These are phyloP conservation scores for Sarcodon aspratus DNA, from an alignment of 768 basidiomycete species.

Conservation along the genomic window DNA sequence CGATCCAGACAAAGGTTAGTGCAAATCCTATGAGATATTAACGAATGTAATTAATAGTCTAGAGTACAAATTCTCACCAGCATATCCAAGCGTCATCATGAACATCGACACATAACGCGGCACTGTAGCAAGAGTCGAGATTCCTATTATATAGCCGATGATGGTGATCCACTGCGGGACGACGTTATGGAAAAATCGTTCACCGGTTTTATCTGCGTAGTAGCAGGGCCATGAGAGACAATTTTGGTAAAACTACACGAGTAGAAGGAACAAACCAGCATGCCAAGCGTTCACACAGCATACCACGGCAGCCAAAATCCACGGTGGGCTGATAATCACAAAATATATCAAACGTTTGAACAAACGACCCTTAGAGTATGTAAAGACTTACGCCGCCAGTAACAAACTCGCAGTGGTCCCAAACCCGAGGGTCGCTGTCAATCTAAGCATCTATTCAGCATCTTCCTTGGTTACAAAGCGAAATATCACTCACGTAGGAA, in stretches of 20 bases:
- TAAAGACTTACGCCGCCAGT: conserved; percentile 51
- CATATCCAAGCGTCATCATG: conserved; percentile 49
- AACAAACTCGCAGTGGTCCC: conserved; percentile 26
- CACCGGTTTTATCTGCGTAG: background rate
- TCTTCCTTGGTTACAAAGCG: background rate
- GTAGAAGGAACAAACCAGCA: conserved; percentile 19
- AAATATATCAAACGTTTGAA: background rate
- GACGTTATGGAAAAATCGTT: background rate
- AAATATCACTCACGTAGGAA: conserved; percentile 28
- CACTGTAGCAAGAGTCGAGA: conserved; percentile 43
- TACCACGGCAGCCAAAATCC: conserved; percentile 16
- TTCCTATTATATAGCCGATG: conserved; percentile 7
- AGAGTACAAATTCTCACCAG: conserved; percentile 16
- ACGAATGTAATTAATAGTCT: background rate
- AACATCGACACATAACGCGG: conserved; percentile 55
- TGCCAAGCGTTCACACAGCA: conserved; percentile 14
- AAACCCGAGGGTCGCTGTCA: conserved; percentile 23
- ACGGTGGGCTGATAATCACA: conserved; percentile 26
- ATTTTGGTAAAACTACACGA: background rate
- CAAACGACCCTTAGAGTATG: conserved; percentile 9
- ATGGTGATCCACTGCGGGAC: background rate
- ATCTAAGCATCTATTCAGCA: conserved; percentile 7
- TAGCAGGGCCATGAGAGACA: background rate
- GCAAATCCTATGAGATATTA: conserved; percentile 20
- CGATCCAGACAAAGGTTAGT: conserved; percentile 31